Evolutionary conservation across 192 early-diverging fungal species (phyloP).

Genomic region (Coemansia sp.): DNA sequence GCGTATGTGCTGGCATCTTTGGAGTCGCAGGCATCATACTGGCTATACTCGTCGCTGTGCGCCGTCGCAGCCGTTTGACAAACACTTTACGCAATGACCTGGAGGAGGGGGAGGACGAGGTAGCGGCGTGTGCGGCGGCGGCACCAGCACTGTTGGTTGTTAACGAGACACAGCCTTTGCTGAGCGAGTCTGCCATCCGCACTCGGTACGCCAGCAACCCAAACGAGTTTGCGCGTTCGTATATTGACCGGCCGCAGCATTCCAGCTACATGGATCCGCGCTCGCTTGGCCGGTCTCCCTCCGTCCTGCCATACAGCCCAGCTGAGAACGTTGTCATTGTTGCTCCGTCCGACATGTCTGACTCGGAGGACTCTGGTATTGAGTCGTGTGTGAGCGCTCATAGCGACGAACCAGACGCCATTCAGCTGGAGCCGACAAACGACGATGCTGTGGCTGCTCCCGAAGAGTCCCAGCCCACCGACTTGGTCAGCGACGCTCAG

Average conservation of each 20-base stretch:
- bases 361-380: conserved; percentile 43
- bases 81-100: conserved; percentile 9
- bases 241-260: conserved; percentile 26
- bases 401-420: neutral
- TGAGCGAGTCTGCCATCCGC: conserved; percentile 50
- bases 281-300: conserved; percentile 11
- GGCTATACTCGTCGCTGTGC: conserved; percentile 4
- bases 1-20: conserved; percentile 16
- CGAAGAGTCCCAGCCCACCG: neutral
- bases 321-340: conserved; percentile 24
- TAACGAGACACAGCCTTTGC: conserved; percentile 45
- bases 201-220: conserved; percentile 36
- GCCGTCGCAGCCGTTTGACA: conserved; percentile 13
- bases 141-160: neutral
- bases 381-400: conserved; percentile 19
- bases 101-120: neutral
- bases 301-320: conserved; percentile 11
- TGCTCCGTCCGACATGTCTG: conserved; percentile 23
- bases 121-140: neutral
- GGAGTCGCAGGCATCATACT: conserved; percentile 11
- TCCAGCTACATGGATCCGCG: conserved; percentile 7
- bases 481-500: neutral
- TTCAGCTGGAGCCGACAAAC: neutral
- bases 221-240: conserved; percentile 50
- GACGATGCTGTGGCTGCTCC: neutral